Evolutionary conservation across 352 stramenopile genomes (phyloP), one percentile per base, ranked within the genome.

Genomic region (Pythium inflatum): DNA sequence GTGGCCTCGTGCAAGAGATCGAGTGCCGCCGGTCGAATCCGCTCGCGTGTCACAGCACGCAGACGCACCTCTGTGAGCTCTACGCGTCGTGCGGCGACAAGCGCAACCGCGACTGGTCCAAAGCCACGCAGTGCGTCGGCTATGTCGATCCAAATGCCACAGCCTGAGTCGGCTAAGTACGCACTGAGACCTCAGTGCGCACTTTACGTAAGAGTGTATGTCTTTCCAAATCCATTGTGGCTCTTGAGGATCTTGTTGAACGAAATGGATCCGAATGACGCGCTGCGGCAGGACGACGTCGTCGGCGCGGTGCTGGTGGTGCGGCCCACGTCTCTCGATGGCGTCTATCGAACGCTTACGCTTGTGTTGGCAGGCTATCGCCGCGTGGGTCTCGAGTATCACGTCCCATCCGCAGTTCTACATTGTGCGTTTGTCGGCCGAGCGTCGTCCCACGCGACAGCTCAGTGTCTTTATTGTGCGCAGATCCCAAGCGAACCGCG

Each of bases 1-100:
- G 77, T 33, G 89, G 89, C 5, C 89, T 96, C 82, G 83, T 96
- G n/a, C 89, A 96, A 67, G 87, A 96, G 71, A 94, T 95, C 50
- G 83, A 94, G 66, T 96, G 89, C 62, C 88, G 86, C 25, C 75
- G 82, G 49, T 77, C 78, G 31, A 94, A 93, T 66, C 85, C 85
- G 14, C 78, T 96, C 24, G 85, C 81, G 12, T 96, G 88, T 71
- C 88, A 96, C 74, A 92, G 87, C 71, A 94, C 87, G 14, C 70
- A 88, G 50, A 94, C 88, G 2, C 88, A 96, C 66, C 81, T 94
- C 57, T 96, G 88, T 55, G 88, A 96, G 66, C 75, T 96, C 24
- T 92, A 93, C 51, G 84, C 74, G 57, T 87, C 87, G 4, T 96
- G 88, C 31, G 88, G 88, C 27, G 88, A 96, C 74, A 83, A 83